Base-by-base conservation (phyloP, 2,329 filamentous ascomycete genomes). In the Colletotrichum neosansevieriae region DNA sequence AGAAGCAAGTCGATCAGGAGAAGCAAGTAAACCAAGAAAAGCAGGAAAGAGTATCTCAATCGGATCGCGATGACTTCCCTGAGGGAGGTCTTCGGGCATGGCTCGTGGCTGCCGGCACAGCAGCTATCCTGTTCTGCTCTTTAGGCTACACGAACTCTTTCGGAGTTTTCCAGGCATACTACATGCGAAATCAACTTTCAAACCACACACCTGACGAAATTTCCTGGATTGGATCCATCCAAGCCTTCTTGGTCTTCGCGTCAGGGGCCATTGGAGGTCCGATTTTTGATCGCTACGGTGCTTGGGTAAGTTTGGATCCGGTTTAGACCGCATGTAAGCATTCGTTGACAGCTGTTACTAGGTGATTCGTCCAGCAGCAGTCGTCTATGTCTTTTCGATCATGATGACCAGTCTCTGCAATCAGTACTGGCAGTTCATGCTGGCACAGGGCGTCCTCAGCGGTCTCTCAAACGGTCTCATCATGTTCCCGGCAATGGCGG, bases 341-440 rank as follows among this genome's bases (percentile, higher is more conserved):
- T 29, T 9, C 29, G 7, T 29, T 29, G 29, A 29, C 29, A 9
- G 66, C 32, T 1, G 0, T 2, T 2, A 4, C n/a, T 12, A 73
- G 71, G 63, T 73, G 2, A 66, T 73, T 9, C 71, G 71, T 5
- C 72, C 72, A 1, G 72, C 71, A 1, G 60, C 71, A 0, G 19
- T 69, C 0, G 2, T 71, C 10, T 73, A 73, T 60, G 21, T 76
- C 4, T 45, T 77, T 17, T 75, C 74, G 6, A 69, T 79, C 54
- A 75, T 76, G 70, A 77, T 80, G 75, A 72, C 75, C 3, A 79
- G 77, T 51, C 56, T 83, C 11, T 80, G 78, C 72, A 73, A 62
- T 1, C 62, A 76, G 38, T 82, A 81, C 71, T 83, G 75, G 63
- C 80, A 83, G 40, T 77, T 82, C 72, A 75, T 83, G 66, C 77